A percentile compares a stretch with the other conserved stretches of the same genome.
Conservation (phyloP, 2,329 filamentous ascomycete genomes). For the Sordariomycetes sp. region DNA sequence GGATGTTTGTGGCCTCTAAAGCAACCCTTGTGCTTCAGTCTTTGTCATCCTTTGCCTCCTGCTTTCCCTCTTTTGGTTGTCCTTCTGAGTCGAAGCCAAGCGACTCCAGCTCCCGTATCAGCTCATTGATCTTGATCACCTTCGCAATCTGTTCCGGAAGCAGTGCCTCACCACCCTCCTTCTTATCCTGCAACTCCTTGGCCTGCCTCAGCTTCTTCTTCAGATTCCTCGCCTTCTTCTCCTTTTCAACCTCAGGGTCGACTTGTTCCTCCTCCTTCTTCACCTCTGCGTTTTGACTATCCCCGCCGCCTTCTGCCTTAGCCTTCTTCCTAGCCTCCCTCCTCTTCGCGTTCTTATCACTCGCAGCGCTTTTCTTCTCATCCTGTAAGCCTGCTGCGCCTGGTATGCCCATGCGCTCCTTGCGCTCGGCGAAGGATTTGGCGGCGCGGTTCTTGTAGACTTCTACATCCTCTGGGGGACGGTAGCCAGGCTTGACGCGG, state of each 20-base stretch:
- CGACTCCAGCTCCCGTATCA: conserved; percentile 77
- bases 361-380: conserved; percentile 26
- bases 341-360: conserved; percentile 81
- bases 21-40: neutral
- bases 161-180: conserved; percentile 73
- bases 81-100: conserved; percentile 78
- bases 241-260: conserved; percentile 68
- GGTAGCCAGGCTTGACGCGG: conserved; percentile 85
- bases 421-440: conserved; percentile 72
- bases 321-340: conserved; percentile 47
- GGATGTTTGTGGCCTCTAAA: too few relatives aligned
- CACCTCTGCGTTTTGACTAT: conserved; percentile 42
- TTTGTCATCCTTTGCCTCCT: neutral
- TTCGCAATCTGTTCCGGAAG: conserved; percentile 95
- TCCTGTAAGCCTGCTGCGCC: conserved; percentile 57
- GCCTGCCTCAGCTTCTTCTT: conserved; percentile 95
- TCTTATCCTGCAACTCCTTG: conserved; percentile 81
- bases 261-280: conserved; percentile 19
- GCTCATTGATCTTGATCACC: conserved; percentile 92
- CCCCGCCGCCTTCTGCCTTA: conserved; percentile 51
- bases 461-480: conserved; percentile 89
- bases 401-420: conserved; percentile 53
- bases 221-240: conserved; percentile 87
- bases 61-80: conserved; percentile 35
- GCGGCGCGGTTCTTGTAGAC: conserved; percentile 91